Evolutionary conservation across 129 eudicot species (phyloP), one percentile per base, ranked within the genome.

Genomic region (Gnaphalium uliginosum): DNA sequence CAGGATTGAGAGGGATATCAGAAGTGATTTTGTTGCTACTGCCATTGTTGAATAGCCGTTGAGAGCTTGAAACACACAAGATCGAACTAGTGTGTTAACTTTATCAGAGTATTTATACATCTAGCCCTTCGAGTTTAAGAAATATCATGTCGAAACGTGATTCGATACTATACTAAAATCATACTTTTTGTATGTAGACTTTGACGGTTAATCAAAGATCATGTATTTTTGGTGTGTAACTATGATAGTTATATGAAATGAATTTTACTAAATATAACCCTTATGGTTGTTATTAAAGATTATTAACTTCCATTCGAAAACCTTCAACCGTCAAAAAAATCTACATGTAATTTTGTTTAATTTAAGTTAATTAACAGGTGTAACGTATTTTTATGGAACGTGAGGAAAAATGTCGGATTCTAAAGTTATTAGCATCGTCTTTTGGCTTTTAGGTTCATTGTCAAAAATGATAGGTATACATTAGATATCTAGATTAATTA

Each of bases 1-100:
- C 35, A 81, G 71, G 23, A 86, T 66, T n/a, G 90, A 78, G 27
- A 86, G 15, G 17, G 81, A 81, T 30, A 86, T 75, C 7, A 83
- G 23, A 29, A 74, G 73, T 46, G 48, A 23, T 60, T 69, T 83
- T 2, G 62, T 72, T 18, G 71, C 59, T 27, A 81, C 84, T 37
- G 88, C 88, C 90, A 86, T 86, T 71, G 77, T 68, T 43, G 51
- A 13, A 43, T 43, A 74, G 53, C 65, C 30, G 78, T 66, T 53
- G 66, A 75, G 62, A 65, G 48, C 62, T 72, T 65, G 63, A 63
- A 74, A 41, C 37, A 79, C 29, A 53, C 58, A 65, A 61, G 71
- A 61, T 17, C 32, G 78, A 74, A 69, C 46, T 66, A 25, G 81
- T 4, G 67, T 43, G 68, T 68, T 66, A 62, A 43, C 27, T 62